Evolutionary conservation across 2,329 filamentous ascomycete genomes (phyloP).

Genomic region (Pseudogymnoascus sp.): DNA sequence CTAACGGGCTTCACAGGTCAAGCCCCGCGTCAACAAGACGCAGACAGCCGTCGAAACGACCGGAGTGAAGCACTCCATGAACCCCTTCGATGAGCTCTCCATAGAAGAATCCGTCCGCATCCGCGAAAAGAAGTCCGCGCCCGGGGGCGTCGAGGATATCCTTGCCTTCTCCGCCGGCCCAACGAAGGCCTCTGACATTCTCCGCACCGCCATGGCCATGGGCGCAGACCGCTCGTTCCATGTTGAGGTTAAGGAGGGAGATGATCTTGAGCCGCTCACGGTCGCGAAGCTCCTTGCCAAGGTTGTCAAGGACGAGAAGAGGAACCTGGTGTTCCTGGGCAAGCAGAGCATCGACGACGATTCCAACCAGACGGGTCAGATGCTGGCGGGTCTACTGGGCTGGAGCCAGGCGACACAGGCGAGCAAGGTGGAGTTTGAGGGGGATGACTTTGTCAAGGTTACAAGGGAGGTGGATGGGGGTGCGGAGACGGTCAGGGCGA

Average conservation of each 20-base stretch:
- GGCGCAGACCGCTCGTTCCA: constrained; percentile 88
- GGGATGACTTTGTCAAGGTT: constrained; percentile 62
- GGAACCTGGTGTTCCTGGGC: constrained; percentile 86
- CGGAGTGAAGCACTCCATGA: constrained; percentile 95
- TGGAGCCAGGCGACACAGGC: constrained; percentile 97
- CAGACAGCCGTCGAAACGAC: constrained; percentile 82
- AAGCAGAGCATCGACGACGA: constrained; percentile 99
- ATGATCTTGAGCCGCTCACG: constrained; percentile 76
- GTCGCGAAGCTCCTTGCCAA: constrained; percentile 82
- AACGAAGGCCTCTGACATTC: constrained; percentile 74
- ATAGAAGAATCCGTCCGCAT: constrained; percentile 93
- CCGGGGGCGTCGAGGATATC: constrained; percentile 78
- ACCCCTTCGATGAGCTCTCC: constrained; percentile 97
- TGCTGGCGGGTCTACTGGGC: constrained; percentile 84
- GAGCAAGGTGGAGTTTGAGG: constrained; percentile 66
- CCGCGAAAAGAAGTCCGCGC: constrained; percentile 71
- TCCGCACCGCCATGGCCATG: constrained; percentile 98
- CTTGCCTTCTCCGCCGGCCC: constrained; percentile 83
- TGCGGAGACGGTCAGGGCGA: constrained; percentile 76
- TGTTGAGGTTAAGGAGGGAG: constrained; percentile 68
- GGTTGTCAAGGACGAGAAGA: constrained; percentile 73
- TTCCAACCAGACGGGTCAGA: constrained; percentile 90
- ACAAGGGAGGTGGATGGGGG: constrained; percentile 93
- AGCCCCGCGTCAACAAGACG: constrained; percentile 60
- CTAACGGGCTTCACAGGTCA: constrained; percentile 42